A percentile compares a stretch with the other conserved stretches of the same genome.
Evolutionary conservation across 1,139 yeast genomes (phyloP).

Genomic region (Zygosaccharomyces pseudobailii): DNA sequence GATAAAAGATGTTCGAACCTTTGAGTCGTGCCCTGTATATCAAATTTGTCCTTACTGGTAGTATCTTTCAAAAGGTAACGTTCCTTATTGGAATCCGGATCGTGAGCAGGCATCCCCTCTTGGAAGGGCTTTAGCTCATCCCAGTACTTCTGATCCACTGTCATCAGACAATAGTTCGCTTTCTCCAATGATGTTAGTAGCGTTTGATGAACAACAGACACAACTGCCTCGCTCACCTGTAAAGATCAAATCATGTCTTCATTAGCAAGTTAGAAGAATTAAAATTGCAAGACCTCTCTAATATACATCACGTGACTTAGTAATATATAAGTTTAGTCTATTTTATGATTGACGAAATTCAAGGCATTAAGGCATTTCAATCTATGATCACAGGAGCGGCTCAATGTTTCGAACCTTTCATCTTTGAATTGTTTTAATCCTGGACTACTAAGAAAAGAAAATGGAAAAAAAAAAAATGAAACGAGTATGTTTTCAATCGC

Average conservation of each 20-base stretch:
- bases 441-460: no score
- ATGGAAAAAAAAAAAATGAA: no score
- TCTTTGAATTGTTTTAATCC: no score
- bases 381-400: no score
- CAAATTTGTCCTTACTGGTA: slow-evolving; percentile 49
- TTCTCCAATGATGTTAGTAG: not conserved
- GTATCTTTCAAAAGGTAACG: slow-evolving; percentile 49
- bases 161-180: slow-evolving; percentile 9
- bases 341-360: no score
- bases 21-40: slow-evolving; percentile 65
- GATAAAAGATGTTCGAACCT: slow-evolving; percentile 80
- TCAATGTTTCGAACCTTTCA: no score
- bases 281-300: slow-evolving; percentile 1
- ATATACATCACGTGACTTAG: not conserved
- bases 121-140: slow-evolving; percentile 30
- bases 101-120: slow-evolving; percentile 23
- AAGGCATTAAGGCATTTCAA: no score
- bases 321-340: not conserved
- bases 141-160: slow-evolving; percentile 26
- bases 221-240: not conserved
- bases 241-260: not conserved
- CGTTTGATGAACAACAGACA: not conserved
- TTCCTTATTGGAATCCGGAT: slow-evolving; percentile 29
- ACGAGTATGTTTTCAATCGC: no score
- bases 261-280: slow-evolving; percentile 2